Evolutionary conservation across 208 protist species (phyloP).

Genomic region (Dictyostelium gargantuum): DNA sequence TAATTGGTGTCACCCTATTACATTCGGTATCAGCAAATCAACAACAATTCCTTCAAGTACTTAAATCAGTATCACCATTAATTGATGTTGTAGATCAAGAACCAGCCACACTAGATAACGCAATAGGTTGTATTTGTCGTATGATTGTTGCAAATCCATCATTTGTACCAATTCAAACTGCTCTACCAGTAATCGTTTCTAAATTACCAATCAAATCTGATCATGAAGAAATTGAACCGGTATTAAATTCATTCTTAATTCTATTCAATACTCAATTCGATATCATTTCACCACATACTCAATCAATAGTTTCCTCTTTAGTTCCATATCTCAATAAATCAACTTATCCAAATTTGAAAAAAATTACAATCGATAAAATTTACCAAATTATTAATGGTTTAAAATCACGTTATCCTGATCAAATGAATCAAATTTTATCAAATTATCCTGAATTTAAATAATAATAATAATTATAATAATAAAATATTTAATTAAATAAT

Average conservation of each 20-base stretch:
- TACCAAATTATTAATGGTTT: background rate
- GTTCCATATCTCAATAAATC: background rate
- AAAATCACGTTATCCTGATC: background rate
- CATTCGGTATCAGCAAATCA: background rate
- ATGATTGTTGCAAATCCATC: conserved; percentile 14
- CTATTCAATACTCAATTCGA: background rate
- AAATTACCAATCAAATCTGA: conserved; percentile 45
- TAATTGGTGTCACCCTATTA: background rate
- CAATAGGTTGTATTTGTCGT: conserved; percentile 52
- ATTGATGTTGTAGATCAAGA: background rate
- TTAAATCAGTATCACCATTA: conserved; percentile 10
- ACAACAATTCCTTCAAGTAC: background rate
- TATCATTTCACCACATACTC: background rate
- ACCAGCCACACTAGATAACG: conserved; percentile 52
- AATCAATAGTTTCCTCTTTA: background rate
- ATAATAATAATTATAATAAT: background rate
- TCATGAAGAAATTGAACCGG: conserved; percentile 6
- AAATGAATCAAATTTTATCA: conserved; percentile 22
- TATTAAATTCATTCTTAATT: background rate
- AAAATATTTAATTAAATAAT: background rate
- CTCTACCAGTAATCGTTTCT: conserved; percentile 10
- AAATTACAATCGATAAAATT: background rate
- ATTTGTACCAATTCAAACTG: conserved; percentile 32
- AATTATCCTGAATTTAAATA: background rate
- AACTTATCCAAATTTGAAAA: background rate